Percentiles rank a stretch among this genome's conserved stretches.
phyloP scores from a whole-genome alignment of 2,329 filamentous ascomycete genomes.

The Beauveria caledonica region DNA sequence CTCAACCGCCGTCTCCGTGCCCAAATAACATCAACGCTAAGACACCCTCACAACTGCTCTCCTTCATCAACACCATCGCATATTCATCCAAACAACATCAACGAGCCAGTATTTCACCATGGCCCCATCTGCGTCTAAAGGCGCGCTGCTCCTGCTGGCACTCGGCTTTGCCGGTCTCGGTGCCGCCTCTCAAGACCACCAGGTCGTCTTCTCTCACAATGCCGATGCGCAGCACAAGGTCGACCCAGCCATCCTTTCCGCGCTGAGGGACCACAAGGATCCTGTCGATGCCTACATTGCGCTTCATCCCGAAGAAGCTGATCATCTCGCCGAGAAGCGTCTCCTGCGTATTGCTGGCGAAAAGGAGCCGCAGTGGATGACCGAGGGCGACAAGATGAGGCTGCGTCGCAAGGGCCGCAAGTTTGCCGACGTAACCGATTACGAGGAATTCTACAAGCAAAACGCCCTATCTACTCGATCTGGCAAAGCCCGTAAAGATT shows the following conservation, averaged over 20 bases:
- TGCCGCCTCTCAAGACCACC: constrained; percentile 9
- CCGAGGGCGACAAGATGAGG: constrained; percentile 64
- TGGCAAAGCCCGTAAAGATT: constrained; percentile 23
- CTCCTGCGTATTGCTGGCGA: constrained; percentile 58
- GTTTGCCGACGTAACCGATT: constrained; percentile 67
- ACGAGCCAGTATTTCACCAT: not conserved
- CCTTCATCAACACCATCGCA: not conserved
- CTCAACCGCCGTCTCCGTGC: not conserved
- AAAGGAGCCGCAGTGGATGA: constrained; percentile 57
- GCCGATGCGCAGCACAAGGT: constrained; percentile 12
- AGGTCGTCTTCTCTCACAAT: constrained; percentile 13
- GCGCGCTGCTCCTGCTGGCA: not conserved
- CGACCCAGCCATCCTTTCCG: constrained; percentile 18
- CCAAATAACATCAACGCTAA: not conserved
- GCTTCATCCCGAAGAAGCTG: constrained; percentile 20
- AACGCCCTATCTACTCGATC: constrained; percentile 16
- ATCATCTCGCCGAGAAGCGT: constrained; percentile 33
- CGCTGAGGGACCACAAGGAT: constrained; percentile 19
- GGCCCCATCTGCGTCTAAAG: not conserved
- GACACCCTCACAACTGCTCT: not conserved
- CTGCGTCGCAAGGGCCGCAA: constrained; percentile 57
- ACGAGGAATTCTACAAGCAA: constrained; percentile 38
- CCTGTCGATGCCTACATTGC: constrained; percentile 23
- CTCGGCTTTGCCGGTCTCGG: constrained; percentile 7
- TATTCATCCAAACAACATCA: not conserved